phyloP scores from a whole-genome alignment of 768 basidiomycete species.

The Hortiboletus campestris region DNA sequence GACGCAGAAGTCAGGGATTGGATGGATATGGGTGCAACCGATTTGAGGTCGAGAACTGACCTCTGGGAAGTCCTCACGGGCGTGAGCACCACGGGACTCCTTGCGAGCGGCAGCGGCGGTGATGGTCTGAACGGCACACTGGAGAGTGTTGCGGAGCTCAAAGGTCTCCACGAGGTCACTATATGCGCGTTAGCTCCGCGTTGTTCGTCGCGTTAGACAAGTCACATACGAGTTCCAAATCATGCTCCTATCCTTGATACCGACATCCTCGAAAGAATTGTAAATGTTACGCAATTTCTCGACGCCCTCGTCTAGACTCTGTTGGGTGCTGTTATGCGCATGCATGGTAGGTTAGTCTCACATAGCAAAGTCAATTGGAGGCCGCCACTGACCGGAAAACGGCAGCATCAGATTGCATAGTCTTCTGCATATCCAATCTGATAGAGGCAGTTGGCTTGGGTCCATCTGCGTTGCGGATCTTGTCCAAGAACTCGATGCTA shows the following conservation, averaged over 20 bases:
- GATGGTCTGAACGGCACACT: constrained; percentile 95
- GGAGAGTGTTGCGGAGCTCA: constrained; percentile 93
- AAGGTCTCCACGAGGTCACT: constrained; percentile 97
- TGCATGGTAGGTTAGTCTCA: constrained; percentile 1
- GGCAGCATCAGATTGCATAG: constrained; percentile 97
- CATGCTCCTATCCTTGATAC: constrained; percentile 98
- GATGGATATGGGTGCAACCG: not conserved
- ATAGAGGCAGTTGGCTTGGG: constrained; percentile 86
- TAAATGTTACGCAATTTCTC: constrained; percentile 82
- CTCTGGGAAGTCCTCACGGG: constrained; percentile 97
- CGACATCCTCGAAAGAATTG: constrained; percentile 85
- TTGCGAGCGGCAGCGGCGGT: constrained; percentile 89
- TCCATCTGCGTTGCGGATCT: constrained; percentile 80
- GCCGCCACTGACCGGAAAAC: constrained; percentile 74
- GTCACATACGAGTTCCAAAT: constrained; percentile 96
- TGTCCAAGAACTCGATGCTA: constrained; percentile 85
- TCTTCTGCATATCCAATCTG: constrained; percentile 96
- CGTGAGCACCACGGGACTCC: constrained; percentile 98
- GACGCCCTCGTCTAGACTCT: constrained; percentile 90
- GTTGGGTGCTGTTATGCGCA: constrained; percentile 64
- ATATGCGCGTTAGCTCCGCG: constrained; percentile 8
- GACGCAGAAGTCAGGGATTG: not conserved
- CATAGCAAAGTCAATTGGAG: not conserved
- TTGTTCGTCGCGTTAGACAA: not conserved
- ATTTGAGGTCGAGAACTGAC: constrained; percentile 38